Base-by-base conservation (phyloP, 225 moss, liverwort and hornwort species). In the Sphagnum contortum region DNA sequence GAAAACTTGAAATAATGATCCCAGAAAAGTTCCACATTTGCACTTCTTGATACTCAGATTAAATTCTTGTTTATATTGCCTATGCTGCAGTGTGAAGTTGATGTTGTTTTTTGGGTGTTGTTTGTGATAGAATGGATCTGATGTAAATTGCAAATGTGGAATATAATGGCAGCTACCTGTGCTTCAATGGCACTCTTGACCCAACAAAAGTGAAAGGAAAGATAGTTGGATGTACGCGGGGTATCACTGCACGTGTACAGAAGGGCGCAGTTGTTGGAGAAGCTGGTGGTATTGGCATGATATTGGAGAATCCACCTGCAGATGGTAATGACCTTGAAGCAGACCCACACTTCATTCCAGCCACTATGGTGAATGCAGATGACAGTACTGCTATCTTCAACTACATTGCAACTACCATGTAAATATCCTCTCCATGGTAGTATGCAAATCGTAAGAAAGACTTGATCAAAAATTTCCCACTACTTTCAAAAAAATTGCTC, bases 201-300 rank as follows among this genome's bases (percentile, higher is more conserved):
- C 45, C 47, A 14, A 49, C 12, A 47, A 56, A 60, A 57, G 71
- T 55, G 10, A 68, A 49, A 59, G 78, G 71, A 9, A 71, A 63
- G 48, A 74, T 79, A 12, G 70, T 74, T 9, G 54, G 68, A 7
- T 79, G 78, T 29, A 3, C 58, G 3, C 11, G 46, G 29, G 57
- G 68, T 7, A 13, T 6, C 4, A n/a, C 50, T 10, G 0, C 6
- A 0, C 1, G 47, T 0, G 62, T 2, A 2, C 48, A 55, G 0
- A 52, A 9, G 48, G 69, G 3, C 2, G 5, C 9, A 2, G 29
- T 29, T 13, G 63, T 78, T 7, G 6, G 2, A 10, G n/a, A 49
- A 2, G 55, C 61, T 8, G 79, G 75, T 8, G 68, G 65, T 3
- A 60, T 47, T 7, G 79, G 79, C 2, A 50, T 69, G 9, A 71